Evolutionary conservation across 2,329 filamentous ascomycete genomes (phyloP).

Genomic region (Aureobasidium sp.): DNA sequence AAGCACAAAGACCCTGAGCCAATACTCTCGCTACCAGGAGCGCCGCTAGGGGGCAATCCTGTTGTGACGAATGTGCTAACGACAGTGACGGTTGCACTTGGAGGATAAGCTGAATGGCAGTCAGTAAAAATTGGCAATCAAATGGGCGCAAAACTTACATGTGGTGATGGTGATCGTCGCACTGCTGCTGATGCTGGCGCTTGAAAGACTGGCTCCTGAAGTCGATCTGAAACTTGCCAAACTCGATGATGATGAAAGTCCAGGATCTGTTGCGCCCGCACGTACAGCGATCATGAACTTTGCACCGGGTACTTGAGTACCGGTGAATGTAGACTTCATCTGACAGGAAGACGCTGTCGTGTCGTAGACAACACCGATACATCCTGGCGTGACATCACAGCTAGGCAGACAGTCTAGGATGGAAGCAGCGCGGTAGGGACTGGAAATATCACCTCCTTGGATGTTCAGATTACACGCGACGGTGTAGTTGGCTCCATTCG

Average conservation of each 20-base stretch:
- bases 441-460: constrained; percentile 17
- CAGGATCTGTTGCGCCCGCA: not conserved
- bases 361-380: constrained; percentile 19
- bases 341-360: constrained; percentile 15
- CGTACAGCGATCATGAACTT: not conserved
- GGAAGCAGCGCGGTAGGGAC: constrained; percentile 13
- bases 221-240: not conserved
- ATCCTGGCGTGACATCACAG: constrained; percentile 18
- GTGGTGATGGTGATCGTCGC: constrained; percentile 1
- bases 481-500: constrained; percentile 15
- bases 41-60: not conserved
- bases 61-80: constrained; percentile 6
- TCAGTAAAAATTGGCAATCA: not conserved
- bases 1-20: constrained; percentile 21
- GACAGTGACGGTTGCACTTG: constrained; percentile 13
- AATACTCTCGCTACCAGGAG: not conserved
- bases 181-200: not conserved
- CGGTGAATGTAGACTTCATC: constrained; percentile 19
- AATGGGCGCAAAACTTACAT: not conserved
- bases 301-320: constrained; percentile 8
- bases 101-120: constrained; percentile 3
- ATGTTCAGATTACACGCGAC: constrained; percentile 19
- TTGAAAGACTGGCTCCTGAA: not conserved
- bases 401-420: constrained; percentile 18
- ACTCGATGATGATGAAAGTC: not conserved